These are phyloP conservation scores for Ogataea kodamae DNA, from an alignment of 805 yeast species.

Conservation along the genomic window DNA sequence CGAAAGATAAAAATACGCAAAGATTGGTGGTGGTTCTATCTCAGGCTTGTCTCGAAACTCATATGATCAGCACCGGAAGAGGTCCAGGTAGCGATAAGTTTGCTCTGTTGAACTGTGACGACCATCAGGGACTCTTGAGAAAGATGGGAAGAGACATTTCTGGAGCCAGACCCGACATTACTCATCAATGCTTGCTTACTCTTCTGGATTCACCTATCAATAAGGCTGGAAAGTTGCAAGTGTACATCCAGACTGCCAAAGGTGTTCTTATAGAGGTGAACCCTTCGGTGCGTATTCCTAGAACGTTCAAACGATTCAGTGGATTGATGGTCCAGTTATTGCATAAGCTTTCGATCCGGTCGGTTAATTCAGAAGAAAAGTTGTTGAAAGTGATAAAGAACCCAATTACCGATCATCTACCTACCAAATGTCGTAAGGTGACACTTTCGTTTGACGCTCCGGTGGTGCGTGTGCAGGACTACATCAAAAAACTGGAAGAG, in stretches of 20 bases:
- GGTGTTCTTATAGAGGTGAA: slow-evolving; percentile 94
- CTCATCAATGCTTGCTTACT: slow-evolving; percentile 95
- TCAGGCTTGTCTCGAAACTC: slow-evolving; percentile 94
- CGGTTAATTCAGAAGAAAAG: slow-evolving; percentile 94
- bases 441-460: slow-evolving; percentile 92
- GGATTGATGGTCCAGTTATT: slow-evolving; percentile 96
- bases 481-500: slow-evolving; percentile 70
- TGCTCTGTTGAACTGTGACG: slow-evolving; percentile 94
- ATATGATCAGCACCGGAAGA: slow-evolving; percentile 70
- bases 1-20: slow-evolving; percentile 82
- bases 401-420: slow-evolving; percentile 95
- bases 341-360: slow-evolving; percentile 87
- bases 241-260: slow-evolving; percentile 91
- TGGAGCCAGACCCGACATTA: slow-evolving; percentile 98
- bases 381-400: slow-evolving; percentile 91
- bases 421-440: slow-evolving; percentile 90
- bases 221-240: slow-evolving; percentile 95
- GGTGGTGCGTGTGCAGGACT: slow-evolving; percentile 83
- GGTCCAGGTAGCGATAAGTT: slow-evolving; percentile 86
- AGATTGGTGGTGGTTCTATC: slow-evolving; percentile 92
- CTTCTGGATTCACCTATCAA: slow-evolving; percentile 95
- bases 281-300: slow-evolving; percentile 94
- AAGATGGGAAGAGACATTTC: slow-evolving; percentile 97
- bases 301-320: slow-evolving; percentile 96
- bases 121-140: slow-evolving; percentile 91